Base-by-base conservation (phyloP, 371 early-diverging fungal species). In the Rhizopus arrhizus region DNA sequence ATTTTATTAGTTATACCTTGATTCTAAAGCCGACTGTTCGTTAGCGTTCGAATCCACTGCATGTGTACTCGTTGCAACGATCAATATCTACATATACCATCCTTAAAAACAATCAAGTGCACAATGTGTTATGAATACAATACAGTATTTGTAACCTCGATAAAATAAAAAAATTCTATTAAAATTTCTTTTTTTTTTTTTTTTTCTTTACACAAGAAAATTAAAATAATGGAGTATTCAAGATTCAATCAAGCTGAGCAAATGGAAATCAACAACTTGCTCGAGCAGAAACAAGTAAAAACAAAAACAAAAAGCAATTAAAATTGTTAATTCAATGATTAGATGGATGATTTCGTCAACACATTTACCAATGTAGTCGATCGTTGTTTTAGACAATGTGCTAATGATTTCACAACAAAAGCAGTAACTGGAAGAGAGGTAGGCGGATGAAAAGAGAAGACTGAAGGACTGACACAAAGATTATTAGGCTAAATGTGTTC, bases 351-450 rank as follows among this genome's bases (percentile, higher is more conserved):
- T 71, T 93, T 93, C 73, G 80, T 94, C 79, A 80, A 86, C 70
- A 69, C 91, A 68, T 93, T 92, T 79, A 75, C 87, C 42, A 85
- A 74, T 67, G 73, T 95, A 34, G 91, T 93, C 32, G 90, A 92
- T 68, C 85, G 89, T 33, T 97, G 97, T 77, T 97, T 96, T 59
- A 87, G 77, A 36, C 90, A 94, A 72, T 97, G 97, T 79, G 87
- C 95, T 56, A 82, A 86, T 64, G 95, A 95, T 63, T 96, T 96
- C 62, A 94, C 93, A 16, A 90, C 95, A 55, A 94, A 90, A 74
- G 80, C 87, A 53, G 75, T 96, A 60, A 83, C 79, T 64, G 75
- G 86, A 59, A 90, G 87, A 77, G 97, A 97, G 86, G 94, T 91
- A 75, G 22, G 22, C 22, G 22, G 22, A 22, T 22, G 56, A 73